Evolutionary conservation across 148 eudicot species (phyloP).

Genomic region (Camellia japonica): DNA sequence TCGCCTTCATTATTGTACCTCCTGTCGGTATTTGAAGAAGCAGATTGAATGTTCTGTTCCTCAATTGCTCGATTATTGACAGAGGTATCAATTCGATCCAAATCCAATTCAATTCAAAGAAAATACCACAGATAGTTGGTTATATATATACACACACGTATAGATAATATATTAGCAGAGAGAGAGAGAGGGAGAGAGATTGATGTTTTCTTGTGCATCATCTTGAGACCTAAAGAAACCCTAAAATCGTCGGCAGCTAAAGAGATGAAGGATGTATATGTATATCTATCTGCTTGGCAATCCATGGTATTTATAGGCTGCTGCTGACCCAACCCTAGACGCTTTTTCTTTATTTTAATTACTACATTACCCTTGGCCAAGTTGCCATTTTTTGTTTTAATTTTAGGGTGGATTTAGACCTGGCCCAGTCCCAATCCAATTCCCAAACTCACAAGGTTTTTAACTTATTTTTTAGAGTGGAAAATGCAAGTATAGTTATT

Average conservation of each 20-base stretch:
- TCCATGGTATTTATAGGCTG: background rate
- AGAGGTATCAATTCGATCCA: slow-evolving; percentile 8
- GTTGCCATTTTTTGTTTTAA: too few relatives aligned
- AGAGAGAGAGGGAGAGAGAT: background rate
- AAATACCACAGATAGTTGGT: background rate
- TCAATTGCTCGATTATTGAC: slow-evolving; percentile 10
- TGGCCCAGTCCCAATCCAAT: too few relatives aligned
- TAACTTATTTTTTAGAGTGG: too few relatives aligned
- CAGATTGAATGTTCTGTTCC: slow-evolving; percentile 21
- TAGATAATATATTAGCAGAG: background rate
- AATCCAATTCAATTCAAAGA: background rate
- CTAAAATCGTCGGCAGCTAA: background rate
- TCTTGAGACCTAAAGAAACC: background rate
- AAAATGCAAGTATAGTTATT: too few relatives aligned
- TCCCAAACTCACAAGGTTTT: too few relatives aligned
- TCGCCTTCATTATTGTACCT: slow-evolving; percentile 50
- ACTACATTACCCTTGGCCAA: background rate
- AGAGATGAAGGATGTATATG: background rate
- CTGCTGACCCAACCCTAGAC: background rate
- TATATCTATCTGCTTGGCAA: background rate
- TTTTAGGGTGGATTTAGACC: too few relatives aligned
- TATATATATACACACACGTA: too few relatives aligned
- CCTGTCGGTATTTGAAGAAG: slow-evolving; percentile 12
- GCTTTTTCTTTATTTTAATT: background rate
- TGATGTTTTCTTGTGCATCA: background rate